A percentile compares a stretch with the other conserved stretches of the same genome.
These are phyloP conservation scores for Entomortierella parvispora DNA, from an alignment of 192 early-diverging fungal genomes.

Conservation along the genomic window DNA sequence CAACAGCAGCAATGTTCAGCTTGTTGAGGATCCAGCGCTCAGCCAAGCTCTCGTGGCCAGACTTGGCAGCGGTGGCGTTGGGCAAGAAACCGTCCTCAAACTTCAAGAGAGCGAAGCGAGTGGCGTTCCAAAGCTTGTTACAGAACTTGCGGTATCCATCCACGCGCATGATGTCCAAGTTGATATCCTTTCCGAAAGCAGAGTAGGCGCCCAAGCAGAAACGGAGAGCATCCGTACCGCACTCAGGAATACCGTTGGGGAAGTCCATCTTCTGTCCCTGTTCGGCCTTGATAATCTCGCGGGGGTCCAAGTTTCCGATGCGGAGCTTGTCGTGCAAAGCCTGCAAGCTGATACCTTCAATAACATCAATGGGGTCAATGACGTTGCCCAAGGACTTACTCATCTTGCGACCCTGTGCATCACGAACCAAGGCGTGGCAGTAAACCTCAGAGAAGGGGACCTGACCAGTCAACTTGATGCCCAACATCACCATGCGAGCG, in stretches of 20 bases:
- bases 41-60: slow-evolving; percentile 87
- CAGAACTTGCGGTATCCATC: slow-evolving; percentile 99
- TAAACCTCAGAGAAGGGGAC: slow-evolving; percentile 95
- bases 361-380: slow-evolving; percentile 97
- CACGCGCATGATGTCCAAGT: slow-evolving; percentile 94
- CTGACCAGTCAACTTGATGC: slow-evolving; percentile 94
- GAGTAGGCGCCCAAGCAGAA: slow-evolving; percentile 85
- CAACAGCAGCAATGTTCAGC: slow-evolving; percentile 83
- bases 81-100: slow-evolving; percentile 91
- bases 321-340: slow-evolving; percentile 81
- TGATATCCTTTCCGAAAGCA: slow-evolving; percentile 86
- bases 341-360: slow-evolving; percentile 89
- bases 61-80: slow-evolving; percentile 56
- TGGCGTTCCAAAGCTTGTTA: slow-evolving; percentile 99
- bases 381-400: slow-evolving; percentile 97
- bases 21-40: slow-evolving; percentile 95
- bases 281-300: slow-evolving; percentile 89
- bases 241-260: slow-evolving; percentile 97
- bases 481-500: slow-evolving; percentile 99
- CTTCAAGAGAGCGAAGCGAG: slow-evolving; percentile 95
- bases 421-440: slow-evolving; percentile 98
- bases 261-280: slow-evolving; percentile 87
- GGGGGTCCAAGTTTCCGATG: slow-evolving; percentile 88
- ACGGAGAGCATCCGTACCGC: slow-evolving; percentile 95
- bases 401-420: slow-evolving; percentile 99